These are phyloP conservation scores for Lonicera japonica DNA, from an alignment of 129 eudicot species.

Conservation along the genomic window DNA sequence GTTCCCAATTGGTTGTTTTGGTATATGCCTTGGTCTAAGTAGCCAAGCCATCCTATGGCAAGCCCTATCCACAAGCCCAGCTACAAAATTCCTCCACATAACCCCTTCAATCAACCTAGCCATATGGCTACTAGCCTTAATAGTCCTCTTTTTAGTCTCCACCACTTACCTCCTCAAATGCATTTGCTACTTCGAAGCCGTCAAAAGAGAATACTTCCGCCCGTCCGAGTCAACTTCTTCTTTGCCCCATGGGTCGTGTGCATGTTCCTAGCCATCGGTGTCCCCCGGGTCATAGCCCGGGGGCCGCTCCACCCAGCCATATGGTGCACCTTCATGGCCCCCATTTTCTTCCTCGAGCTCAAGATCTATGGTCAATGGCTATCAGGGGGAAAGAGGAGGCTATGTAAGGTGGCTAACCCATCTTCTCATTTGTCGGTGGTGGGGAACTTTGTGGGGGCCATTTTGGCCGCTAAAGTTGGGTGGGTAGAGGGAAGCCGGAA, in stretches of 20 bases:
- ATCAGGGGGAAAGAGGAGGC: conserved; percentile 87
- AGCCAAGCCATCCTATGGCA: conserved; percentile 95
- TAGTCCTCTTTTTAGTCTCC: conserved; percentile 52
- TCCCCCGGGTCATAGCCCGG: conserved; percentile 45
- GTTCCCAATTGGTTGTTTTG: conserved; percentile 84
- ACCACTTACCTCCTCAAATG: conserved; percentile 62
- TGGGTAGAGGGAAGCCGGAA: conserved; percentile 72
- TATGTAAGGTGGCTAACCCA: conserved; percentile 87
- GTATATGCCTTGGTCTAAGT: conserved; percentile 88
- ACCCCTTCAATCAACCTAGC: conserved; percentile 64
- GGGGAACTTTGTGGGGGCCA: conserved; percentile 90
- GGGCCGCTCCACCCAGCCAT: conserved; percentile 55
- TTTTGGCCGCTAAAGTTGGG: conserved; percentile 80
- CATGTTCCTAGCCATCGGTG: conserved; percentile 87
- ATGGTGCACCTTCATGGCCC: conserved; percentile 68
- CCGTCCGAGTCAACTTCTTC: conserved; percentile 94
- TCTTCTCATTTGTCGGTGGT: conserved; percentile 85
- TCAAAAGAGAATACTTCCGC: conserved; percentile 78
- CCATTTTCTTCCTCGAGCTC: conserved; percentile 66
- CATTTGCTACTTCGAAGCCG: conserved; percentile 81
- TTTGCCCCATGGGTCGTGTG: conserved; percentile 93
- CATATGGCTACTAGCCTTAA: conserved; percentile 66
- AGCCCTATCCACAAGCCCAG: conserved; percentile 50
- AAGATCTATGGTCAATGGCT: conserved; percentile 97
- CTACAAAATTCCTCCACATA: conserved; percentile 68